These are phyloP conservation scores for Candida suzukii DNA, from an alignment of 805 yeast species.

Conservation along the genomic window DNA sequence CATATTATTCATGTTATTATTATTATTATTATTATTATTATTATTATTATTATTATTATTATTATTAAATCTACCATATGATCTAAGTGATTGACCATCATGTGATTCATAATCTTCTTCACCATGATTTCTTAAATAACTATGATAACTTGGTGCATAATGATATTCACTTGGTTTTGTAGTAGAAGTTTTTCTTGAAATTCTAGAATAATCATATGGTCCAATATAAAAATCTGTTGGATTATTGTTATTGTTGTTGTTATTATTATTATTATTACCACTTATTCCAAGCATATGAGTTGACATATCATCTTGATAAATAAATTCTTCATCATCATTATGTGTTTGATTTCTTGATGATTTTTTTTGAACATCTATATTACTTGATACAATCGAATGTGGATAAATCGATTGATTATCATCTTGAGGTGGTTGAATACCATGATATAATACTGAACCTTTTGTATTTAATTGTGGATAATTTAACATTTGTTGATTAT, in stretches of 20 bases:
- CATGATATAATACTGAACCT: not conserved
- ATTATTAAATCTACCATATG: not conserved
- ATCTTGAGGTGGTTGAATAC: too few species aligned
- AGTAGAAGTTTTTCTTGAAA: not conserved
- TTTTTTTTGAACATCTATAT: not conserved
- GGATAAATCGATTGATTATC: conserved; percentile 18
- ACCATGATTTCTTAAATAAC: not conserved
- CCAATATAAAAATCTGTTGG: not conserved
- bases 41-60: too few species aligned
- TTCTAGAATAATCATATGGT: not conserved
- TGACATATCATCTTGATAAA: conserved; percentile 13
- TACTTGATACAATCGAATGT: conserved; percentile 15
- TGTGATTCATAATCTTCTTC: not conserved
- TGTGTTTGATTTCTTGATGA: not conserved
- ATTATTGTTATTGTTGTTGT: too few species aligned
- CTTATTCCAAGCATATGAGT: not conserved
- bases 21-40: too few species aligned
- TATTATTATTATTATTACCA: too few species aligned
- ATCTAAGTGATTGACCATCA: not conserved
- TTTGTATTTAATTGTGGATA: not conserved
- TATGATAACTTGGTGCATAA: not conserved
- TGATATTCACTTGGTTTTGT: not conserved
- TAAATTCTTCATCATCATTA: conserved; percentile 22
- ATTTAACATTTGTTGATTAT: not conserved
- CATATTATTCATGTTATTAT: too few species aligned